Conservation (phyloP, 1,139 yeast species). For the Sugiyamaella novakii region DNA sequence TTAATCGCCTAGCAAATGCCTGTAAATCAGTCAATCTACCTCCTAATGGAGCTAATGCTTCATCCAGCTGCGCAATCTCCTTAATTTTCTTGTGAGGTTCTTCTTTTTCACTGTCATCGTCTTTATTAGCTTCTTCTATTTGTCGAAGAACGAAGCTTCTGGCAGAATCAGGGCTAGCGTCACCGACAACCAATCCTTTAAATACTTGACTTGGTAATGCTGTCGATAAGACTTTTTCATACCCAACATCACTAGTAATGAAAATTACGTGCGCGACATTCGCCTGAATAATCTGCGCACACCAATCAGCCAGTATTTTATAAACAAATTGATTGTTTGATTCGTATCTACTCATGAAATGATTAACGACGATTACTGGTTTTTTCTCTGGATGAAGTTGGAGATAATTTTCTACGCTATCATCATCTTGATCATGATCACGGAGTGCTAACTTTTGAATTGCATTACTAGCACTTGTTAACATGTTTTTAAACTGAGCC, state of each 20-base stretch:
- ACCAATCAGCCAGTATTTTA: conserved; percentile 84
- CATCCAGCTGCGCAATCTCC: conserved; percentile 45
- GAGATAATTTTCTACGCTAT: conserved; percentile 75
- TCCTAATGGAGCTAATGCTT: conserved; percentile 74
- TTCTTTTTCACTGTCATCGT: conserved; percentile 28
- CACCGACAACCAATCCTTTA: conserved; percentile 71
- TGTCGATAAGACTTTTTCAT: conserved; percentile 64
- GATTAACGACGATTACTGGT: conserved; percentile 83
- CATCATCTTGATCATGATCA: conserved; percentile 20
- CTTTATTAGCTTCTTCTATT: conserved; percentile 39
- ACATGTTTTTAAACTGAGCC: conserved; percentile 78
- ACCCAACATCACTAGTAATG: conserved; percentile 82
- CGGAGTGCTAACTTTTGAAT: conserved; percentile 67
- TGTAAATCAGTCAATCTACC: conserved; percentile 95
- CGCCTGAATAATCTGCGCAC: conserved; percentile 70
- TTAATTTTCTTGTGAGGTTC: conserved; percentile 22
- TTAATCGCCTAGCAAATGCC: conserved; percentile 82
- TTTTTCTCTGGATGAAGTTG: conserved; percentile 84
- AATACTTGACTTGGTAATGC: conserved; percentile 83
- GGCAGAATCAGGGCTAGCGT: conserved; percentile 76
- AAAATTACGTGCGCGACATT: conserved; percentile 88
- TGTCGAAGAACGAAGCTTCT: conserved; percentile 69
- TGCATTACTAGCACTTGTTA: conserved; percentile 71
- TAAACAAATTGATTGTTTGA: conserved; percentile 65
- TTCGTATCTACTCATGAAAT: conserved; percentile 60